These are phyloP conservation scores for Ambrosia trifida DNA, from an alignment of 129 eudicot genomes.

Conservation along the genomic window DNA sequence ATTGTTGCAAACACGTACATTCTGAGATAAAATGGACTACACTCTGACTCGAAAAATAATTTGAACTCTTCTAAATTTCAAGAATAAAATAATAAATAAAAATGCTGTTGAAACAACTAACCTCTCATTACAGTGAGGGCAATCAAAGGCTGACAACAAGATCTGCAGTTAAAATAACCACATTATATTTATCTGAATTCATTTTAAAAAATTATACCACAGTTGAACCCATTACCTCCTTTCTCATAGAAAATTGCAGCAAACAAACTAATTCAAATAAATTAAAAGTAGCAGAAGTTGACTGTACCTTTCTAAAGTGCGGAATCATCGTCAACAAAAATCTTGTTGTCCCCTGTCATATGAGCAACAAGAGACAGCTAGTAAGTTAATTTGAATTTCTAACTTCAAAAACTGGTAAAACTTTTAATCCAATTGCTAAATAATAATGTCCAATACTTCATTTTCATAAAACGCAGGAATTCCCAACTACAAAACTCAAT, in stretches of 20 bases:
- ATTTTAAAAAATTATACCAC: neutral
- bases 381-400: neutral
- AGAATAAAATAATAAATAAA: neutral
- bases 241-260: conserved; percentile 10
- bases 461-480: too few relatives aligned
- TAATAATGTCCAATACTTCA: neutral
- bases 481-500: too few relatives aligned
- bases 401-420: neutral
- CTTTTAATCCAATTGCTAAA: neutral
- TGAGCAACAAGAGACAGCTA: conserved; percentile 1
- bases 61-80: neutral
- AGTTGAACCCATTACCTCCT: neutral
- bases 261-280: neutral
- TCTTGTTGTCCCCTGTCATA: conserved; percentile 69
- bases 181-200: conserved; percentile 2
- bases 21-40: neutral
- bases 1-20: neutral
- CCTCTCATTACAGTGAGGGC: conserved; percentile 92
- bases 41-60: neutral
- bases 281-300: neutral
- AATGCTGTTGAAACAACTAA: conserved; percentile 26
- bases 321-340: conserved; percentile 74
- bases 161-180: conserved; percentile 43
- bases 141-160: conserved; percentile 83
- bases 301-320: conserved; percentile 69